Evolutionary conservation across 2,329 filamentous ascomycete genomes (phyloP).

Genomic region (Aaosphaeria arxii): DNA sequence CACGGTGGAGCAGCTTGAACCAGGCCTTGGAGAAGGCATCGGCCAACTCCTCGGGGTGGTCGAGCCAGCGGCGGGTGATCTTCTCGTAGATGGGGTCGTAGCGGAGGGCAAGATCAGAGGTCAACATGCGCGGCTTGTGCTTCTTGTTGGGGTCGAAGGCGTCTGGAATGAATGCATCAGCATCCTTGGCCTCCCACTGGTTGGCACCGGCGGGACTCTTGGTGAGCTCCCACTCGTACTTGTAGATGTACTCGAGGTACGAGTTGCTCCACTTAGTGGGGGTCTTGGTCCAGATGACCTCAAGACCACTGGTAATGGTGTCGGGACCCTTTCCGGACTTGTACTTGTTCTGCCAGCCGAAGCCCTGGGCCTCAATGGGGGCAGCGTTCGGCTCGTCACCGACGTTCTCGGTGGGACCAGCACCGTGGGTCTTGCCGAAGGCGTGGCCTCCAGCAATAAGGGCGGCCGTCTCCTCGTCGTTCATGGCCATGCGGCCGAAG

Average conservation of each 20-base stretch:
- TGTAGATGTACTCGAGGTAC: slow-evolving; percentile 74
- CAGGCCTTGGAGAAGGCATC: slow-evolving; percentile 71
- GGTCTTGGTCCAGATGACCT: slow-evolving; percentile 76
- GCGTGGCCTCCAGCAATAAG: slow-evolving; percentile 76
- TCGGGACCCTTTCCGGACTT: slow-evolving; percentile 66
- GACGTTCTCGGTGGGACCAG: slow-evolving; percentile 61
- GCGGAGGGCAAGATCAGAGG: slow-evolving; percentile 69
- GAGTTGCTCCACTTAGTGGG: slow-evolving; percentile 74
- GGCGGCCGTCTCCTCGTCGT: slow-evolving; percentile 77
- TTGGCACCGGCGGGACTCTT: slow-evolving; percentile 74
- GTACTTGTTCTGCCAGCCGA: slow-evolving; percentile 69
- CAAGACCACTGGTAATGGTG: slow-evolving; percentile 72
- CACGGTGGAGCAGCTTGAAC: slow-evolving; percentile 82
- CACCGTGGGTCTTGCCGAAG: slow-evolving; percentile 80
- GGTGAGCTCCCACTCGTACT: slow-evolving; percentile 72
- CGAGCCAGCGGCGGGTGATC: slow-evolving; percentile 68
- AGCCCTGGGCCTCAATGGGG: slow-evolving; percentile 62
- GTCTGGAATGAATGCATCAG: slow-evolving; percentile 66
- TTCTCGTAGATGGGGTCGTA: slow-evolving; percentile 72
- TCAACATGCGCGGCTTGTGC: slow-evolving; percentile 74
- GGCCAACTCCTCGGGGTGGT: slow-evolving; percentile 65
- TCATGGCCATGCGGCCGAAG: slow-evolving; percentile 79
- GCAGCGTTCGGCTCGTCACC: slow-evolving; percentile 67
- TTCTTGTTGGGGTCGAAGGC: slow-evolving; percentile 69
- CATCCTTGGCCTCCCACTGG: slow-evolving; percentile 73